Percentiles rank a stretch among this genome's conserved stretches.
These are phyloP conservation scores for Marsdenia floribunda DNA, from an alignment of 257 asterid genomes.

Conservation along the genomic window DNA sequence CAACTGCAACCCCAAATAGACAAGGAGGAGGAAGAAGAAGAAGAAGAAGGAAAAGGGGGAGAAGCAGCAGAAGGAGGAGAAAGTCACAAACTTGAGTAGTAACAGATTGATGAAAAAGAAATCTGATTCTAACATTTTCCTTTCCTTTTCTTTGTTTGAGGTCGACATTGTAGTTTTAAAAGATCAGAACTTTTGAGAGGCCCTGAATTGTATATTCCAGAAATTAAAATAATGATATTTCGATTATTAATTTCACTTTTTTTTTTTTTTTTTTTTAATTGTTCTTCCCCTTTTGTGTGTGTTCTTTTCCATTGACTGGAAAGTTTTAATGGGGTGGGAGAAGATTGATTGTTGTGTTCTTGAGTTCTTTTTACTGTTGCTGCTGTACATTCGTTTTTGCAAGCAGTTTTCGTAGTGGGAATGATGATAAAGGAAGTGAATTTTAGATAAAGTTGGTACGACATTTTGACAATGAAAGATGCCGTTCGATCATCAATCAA, in stretches of 20 bases:
- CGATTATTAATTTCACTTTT: constrained; percentile 1
- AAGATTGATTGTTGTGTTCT: too few relatives aligned
- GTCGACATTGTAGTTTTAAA: constrained; percentile 7
- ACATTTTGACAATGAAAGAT: too few relatives aligned
- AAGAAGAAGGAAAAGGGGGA: constrained; percentile 5
- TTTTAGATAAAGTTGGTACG: too few relatives aligned
- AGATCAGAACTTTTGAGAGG: constrained; percentile 14
- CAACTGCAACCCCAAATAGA: constrained; percentile 15
- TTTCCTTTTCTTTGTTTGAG: neutral
- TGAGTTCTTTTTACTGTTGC: too few relatives aligned
- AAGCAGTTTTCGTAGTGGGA: too few relatives aligned
- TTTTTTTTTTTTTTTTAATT: too few relatives aligned
- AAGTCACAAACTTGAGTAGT: constrained; percentile 3
- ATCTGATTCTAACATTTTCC: constrained; percentile 11
- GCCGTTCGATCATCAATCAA: too few relatives aligned
- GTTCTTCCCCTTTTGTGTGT: too few relatives aligned
- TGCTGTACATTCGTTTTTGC: too few relatives aligned
- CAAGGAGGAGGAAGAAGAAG: constrained; percentile 8
- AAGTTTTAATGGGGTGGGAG: too few relatives aligned
- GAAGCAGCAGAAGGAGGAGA: constrained; percentile 12
- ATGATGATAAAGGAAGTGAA: too few relatives aligned
- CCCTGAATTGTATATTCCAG: constrained; percentile 16
- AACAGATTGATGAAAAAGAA: neutral
- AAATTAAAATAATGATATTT: constrained; percentile 8
- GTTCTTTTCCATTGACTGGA: too few relatives aligned